Base-by-base conservation (phyloP, 2,329 filamentous ascomycete species). In the Cytospora paraplurivora region DNA sequence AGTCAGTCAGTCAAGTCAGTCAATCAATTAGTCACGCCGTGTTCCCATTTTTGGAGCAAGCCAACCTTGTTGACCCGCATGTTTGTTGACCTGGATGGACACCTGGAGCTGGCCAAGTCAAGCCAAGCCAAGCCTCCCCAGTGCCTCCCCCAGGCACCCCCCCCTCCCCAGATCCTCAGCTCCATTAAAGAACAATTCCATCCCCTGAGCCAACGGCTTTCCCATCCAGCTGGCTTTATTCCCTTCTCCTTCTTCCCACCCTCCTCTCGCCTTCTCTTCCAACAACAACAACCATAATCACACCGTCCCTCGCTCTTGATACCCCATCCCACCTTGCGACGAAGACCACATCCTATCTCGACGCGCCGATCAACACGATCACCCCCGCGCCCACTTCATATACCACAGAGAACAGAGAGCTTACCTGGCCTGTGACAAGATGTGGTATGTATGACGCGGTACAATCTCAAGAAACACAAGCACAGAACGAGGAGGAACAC, bases 371-470 rank as follows among this genome's bases (percentile, higher is more conserved):
- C 13, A 53, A 35, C 37, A 54, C 7, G 38, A 17, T 15, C 50
- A 19, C 11, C 27, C 21, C 27, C 33, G 37, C 35, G 33, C 35
- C 17, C 34, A n/a, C 50, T 55, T 37, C 33, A 54, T 54, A 59
- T 50, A 56, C 38, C 47, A 56, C 60, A 57, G 17, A 63, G 55
- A 27, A 60, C 52, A 32, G 47, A 52, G 32, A 50, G 41, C 21
- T 37, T 50, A 55, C 68, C 62, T 68, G 67, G 66, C 69, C 69
- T 65, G 67, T 52, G 70, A 70, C 73, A 75, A 70, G 65, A 75
- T 76, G 74, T 75, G 73, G 74, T 75, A 73, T 62, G 73, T 62
- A 62, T 55, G 35, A 27, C 27, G 62, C 60, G 37, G 17, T 17
- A 3, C 12, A 19, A 17, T 27, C 17, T n/a, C 27, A 34, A 33